Evolutionary conservation across 2,329 filamentous ascomycete genomes (phyloP).

Genomic region (Fusarium sp.): DNA sequence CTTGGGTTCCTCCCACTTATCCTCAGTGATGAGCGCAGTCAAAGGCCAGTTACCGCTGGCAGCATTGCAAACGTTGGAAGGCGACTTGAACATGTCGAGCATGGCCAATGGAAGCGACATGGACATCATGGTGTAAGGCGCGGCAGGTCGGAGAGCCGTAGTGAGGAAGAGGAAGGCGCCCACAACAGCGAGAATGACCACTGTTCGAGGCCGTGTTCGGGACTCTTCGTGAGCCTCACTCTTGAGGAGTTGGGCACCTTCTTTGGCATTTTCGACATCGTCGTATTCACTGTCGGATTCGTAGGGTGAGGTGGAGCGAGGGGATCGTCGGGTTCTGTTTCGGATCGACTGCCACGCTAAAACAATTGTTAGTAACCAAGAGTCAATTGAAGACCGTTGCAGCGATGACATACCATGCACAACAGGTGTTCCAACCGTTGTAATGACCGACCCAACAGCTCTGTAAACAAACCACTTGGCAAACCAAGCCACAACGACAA

Average conservation of each 20-base stretch:
- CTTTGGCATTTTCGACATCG: slow-evolving; percentile 31
- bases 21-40: slow-evolving; percentile 42
- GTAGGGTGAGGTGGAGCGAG: slow-evolving; percentile 13
- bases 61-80: slow-evolving; percentile 38
- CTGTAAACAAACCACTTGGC: slow-evolving; percentile 43
- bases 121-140: slow-evolving; percentile 50
- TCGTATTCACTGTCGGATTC: slow-evolving; percentile 36
- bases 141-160: slow-evolving; percentile 41
- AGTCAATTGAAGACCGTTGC: neutral
- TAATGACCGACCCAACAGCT: slow-evolving; percentile 36
- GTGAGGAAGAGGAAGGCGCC: slow-evolving; percentile 31
- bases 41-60: slow-evolving; percentile 46
- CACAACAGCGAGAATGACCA: slow-evolving; percentile 3
- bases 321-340: slow-evolving; percentile 15
- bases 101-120: slow-evolving; percentile 48
- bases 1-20: slow-evolving; percentile 43
- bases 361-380: slow-evolving; percentile 3
- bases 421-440: slow-evolving; percentile 32
- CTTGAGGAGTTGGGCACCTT: slow-evolving; percentile 23
- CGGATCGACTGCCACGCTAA: slow-evolving; percentile 32
- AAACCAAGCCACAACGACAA: slow-evolving; percentile 43
- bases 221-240: slow-evolving; percentile 18
- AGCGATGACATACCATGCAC: slow-evolving; percentile 35
- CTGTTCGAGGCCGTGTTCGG: slow-evolving; percentile 12
- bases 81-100: slow-evolving; percentile 43